Base-by-base conservation (phyloP, 495 filamentous ascomycete genomes). In the Lasiosphaeria ovina region DNA sequence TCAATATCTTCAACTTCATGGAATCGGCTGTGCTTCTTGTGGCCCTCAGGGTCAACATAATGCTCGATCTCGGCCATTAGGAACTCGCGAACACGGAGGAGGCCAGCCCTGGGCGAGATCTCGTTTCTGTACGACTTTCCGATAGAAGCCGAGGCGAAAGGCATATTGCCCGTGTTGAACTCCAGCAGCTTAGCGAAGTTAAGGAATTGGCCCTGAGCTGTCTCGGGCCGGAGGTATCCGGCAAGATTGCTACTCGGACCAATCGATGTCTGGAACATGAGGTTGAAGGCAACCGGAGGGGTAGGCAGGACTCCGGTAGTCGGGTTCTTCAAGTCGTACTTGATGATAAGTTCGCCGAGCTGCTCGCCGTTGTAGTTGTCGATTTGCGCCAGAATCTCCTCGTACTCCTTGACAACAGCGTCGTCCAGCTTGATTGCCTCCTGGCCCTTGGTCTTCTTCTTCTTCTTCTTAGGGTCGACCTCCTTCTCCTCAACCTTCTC, bases 31-130 rank as follows among this genome's bases (percentile, higher is more conserved):
- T 92, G 89, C 69, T 85, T 87, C 79, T 91, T 92, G 68, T 86
- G 80, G 62, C 74, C 58, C 51, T 85, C 70, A 17, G 89, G 89
- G 63, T 92, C 89, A 58, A 92, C 89, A 64, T 84, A 92, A 67
- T 91, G 88, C 72, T 92, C 89, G 62, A 92, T 89, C 73, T 92
- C 89, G 5, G 88, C 89, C 89, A 92, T 91, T 59, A 91, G 72
- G 75, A 91, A 92, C 68, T 92, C 89, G 40, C 89, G 84, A 9
- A 92, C 89, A 59, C 89, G 85, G 31, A 91, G 80, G n/a, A 92
- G 77, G 59, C 89, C 89, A 57, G 83, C 78, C 24, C 89, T 76
- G 9, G 89, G 89, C 0, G 89, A 90, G 62, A 92, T 91, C 66
- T 92, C 89, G 66, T 92, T 91, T 60, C 89, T 81, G 79, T 89